Evolutionary conservation across 1,284 basidiomycete species (phyloP).

Genomic region (Peniophora sp.): DNA sequence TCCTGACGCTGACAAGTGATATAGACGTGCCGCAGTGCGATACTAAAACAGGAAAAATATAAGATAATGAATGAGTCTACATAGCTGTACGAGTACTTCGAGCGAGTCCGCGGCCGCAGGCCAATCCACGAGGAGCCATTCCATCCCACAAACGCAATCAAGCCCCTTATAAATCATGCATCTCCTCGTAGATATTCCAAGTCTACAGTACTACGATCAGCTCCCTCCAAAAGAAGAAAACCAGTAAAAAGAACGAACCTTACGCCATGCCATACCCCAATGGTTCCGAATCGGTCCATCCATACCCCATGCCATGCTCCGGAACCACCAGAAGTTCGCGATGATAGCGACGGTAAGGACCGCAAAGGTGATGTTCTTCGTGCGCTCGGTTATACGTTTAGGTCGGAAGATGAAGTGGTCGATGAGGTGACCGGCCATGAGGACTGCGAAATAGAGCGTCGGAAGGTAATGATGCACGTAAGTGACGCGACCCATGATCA

Average conservation of each 20-base stretch:
- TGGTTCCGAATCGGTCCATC: constrained; percentile 77
- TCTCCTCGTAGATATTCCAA: constrained; percentile 34
- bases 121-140: too few species aligned
- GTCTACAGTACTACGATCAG: constrained; percentile 15
- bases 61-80: too few species aligned
- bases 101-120: too few species aligned
- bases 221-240: not conserved
- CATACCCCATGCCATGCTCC: constrained; percentile 82
- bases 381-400: constrained; percentile 47
- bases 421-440: constrained; percentile 86
- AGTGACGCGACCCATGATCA: constrained; percentile 93
- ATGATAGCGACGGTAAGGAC: constrained; percentile 56
- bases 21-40: too few species aligned
- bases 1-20: too few species aligned
- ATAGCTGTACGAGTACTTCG: too few species aligned
- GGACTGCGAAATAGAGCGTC: constrained; percentile 90
- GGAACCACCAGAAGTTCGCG: constrained; percentile 91
- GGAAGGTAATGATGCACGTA: constrained; percentile 92
- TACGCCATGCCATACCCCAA: constrained; percentile 76
- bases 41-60: too few species aligned
- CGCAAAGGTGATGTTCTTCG: constrained; percentile 72
- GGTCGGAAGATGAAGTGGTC: constrained; percentile 90
- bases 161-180: constrained; percentile 9
- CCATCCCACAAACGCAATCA: too few species aligned
- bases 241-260: constrained; percentile 36